Conservation (phyloP, 306 rosid species). For the Arachis hypogaea region DNA sequence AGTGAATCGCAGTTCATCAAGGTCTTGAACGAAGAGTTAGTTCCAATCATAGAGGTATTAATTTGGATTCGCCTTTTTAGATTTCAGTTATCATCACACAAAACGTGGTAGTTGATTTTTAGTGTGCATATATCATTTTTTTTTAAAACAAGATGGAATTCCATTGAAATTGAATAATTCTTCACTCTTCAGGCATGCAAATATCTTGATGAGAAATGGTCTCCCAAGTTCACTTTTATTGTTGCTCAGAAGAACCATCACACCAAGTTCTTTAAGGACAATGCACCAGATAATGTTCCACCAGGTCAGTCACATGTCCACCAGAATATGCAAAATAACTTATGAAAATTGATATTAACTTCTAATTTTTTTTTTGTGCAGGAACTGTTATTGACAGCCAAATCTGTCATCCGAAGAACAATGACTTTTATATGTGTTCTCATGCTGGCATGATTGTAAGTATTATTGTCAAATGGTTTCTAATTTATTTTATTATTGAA, state of each 20-base stretch:
- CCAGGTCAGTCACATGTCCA: slow-evolving; percentile 37
- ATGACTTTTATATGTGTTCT: slow-evolving; percentile 53
- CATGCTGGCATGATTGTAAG: slow-evolving; percentile 51
- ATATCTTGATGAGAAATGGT: slow-evolving; percentile 35
- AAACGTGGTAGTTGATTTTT: too few relatives aligned
- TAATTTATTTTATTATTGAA: not conserved
- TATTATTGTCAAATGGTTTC: slow-evolving; percentile 5
- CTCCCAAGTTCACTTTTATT: slow-evolving; percentile 50
- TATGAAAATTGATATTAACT: not conserved
- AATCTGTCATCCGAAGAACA: slow-evolving; percentile 42
- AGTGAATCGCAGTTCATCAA: slow-evolving; percentile 55
- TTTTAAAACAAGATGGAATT: not conserved
- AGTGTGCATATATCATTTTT: too few relatives aligned
- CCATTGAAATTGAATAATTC: not conserved
- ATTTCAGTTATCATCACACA: not conserved
- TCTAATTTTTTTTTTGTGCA: slow-evolving; percentile 18
- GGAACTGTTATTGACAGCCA: slow-evolving; percentile 48
- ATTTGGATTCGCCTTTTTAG: not conserved
- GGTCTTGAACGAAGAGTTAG: slow-evolving; percentile 43
- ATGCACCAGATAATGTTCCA: slow-evolving; percentile 38
- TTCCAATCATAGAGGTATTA: slow-evolving; percentile 46
- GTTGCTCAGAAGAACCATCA: slow-evolving; percentile 51
- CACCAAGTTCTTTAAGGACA: slow-evolving; percentile 43
- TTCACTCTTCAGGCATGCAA: slow-evolving; percentile 45
- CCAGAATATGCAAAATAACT: not conserved